phyloP scores from a whole-genome alignment of 1,139 yeast species.

The Pichia norvegensis region DNA sequence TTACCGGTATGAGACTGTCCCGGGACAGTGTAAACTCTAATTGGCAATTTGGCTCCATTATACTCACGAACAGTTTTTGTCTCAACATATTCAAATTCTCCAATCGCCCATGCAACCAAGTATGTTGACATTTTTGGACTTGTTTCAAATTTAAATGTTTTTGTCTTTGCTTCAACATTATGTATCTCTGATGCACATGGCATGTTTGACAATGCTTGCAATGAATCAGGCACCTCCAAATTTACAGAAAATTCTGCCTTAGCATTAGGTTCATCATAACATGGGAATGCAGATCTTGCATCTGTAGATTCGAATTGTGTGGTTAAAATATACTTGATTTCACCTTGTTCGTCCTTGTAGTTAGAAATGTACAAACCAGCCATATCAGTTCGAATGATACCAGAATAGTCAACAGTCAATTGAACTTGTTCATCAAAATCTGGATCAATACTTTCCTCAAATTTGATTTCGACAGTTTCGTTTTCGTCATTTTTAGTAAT shows the following conservation, averaged over 20 bases:
- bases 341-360: constrained; percentile 41
- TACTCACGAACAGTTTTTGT: constrained; percentile 29
- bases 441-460: constrained; percentile 32
- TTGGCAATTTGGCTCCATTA: constrained; percentile 38
- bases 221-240: constrained; percentile 49
- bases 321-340: constrained; percentile 58
- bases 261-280: constrained; percentile 79
- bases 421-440: constrained; percentile 31
- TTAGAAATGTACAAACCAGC: constrained; percentile 80
- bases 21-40: constrained; percentile 48
- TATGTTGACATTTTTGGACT: constrained; percentile 52
- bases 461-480: constrained; percentile 55
- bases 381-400: constrained; percentile 57
- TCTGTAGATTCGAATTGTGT: constrained; percentile 90
- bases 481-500: constrained; percentile 31
- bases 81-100: constrained; percentile 49
- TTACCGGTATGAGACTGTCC: constrained; percentile 44
- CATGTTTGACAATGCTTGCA: constrained; percentile 76
- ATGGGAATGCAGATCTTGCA: constrained; percentile 87
- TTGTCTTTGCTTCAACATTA: constrained; percentile 1
- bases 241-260: constrained; percentile 72
- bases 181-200: constrained; percentile 50
- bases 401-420: constrained; percentile 37
- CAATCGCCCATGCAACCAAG: constrained; percentile 52
- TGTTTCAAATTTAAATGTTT: constrained; percentile 30